These are phyloP conservation scores for Bryopsis sp. DNA, from an alignment of 139 green algal species.

Conservation along the genomic window DNA sequence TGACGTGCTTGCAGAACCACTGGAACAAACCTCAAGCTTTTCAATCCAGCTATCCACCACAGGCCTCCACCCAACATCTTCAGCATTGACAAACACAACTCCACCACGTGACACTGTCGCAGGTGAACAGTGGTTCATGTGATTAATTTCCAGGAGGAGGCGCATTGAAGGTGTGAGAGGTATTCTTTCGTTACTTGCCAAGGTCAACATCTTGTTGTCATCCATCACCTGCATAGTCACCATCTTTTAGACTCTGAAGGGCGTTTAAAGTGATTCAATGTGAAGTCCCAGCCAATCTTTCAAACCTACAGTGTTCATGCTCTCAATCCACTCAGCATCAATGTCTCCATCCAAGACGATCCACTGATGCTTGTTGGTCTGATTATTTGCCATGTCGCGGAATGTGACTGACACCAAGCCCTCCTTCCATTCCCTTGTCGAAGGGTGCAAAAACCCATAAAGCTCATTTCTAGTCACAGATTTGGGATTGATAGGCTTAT, in stretches of 20 bases:
- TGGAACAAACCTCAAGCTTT: constrained; percentile 50
- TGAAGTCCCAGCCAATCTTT: neutral
- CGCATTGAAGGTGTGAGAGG: constrained; percentile 77
- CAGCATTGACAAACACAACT: constrained; percentile 82
- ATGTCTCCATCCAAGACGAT: constrained; percentile 94
- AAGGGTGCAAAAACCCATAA: constrained; percentile 79
- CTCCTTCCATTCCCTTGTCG: constrained; percentile 89
- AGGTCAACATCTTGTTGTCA: constrained; percentile 88
- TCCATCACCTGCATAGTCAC: constrained; percentile 37
- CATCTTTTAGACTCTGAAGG: too few relatives aligned
- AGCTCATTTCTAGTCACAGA: constrained; percentile 87
- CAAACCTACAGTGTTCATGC: constrained; percentile 81
- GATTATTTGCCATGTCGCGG: constrained; percentile 76
- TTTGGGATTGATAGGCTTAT: constrained; percentile 80
- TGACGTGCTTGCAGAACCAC: neutral
- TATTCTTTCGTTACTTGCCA: constrained; percentile 89
- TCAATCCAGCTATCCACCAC: constrained; percentile 76
- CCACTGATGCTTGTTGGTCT: constrained; percentile 82
- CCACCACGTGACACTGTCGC: constrained; percentile 85
- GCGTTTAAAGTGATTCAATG: neutral
- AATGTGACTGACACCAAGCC: constrained; percentile 81
- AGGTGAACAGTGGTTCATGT: constrained; percentile 81
- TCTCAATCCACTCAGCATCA: constrained; percentile 86
- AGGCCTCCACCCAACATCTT: constrained; percentile 82
- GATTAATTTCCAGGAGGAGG: constrained; percentile 77